Evolutionary conservation across 1,284 basidiomycete species (phyloP).

Genomic region (Irpex lacteus): DNA sequence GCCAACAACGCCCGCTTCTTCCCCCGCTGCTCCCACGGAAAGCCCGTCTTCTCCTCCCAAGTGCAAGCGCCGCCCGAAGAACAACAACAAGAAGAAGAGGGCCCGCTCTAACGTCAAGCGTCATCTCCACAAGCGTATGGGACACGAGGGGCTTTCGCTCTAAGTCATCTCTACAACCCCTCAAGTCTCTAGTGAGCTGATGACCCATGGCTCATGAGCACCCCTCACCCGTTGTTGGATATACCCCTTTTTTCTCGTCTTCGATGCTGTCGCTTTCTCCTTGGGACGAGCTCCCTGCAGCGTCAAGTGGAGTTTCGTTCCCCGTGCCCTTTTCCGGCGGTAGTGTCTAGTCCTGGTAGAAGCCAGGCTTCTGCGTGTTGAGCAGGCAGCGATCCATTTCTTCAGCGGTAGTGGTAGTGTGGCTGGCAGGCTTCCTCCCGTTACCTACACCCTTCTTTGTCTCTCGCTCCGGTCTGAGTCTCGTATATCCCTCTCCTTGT

Average conservation of each 20-base stretch:
- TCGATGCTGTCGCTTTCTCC: not conserved
- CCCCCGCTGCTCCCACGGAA: not conserved
- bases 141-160: slow-evolving; percentile 6
- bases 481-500: no score
- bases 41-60: not conserved
- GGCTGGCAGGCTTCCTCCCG: no score
- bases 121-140: slow-evolving; percentile 16
- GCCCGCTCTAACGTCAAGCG: slow-evolving; percentile 9
- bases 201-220: no score
- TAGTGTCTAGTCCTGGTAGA: not conserved
- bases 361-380: not conserved
- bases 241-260: slow-evolving; percentile 7
- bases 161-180: not conserved
- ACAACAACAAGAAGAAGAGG: slow-evolving; percentile 13
- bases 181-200: no score
- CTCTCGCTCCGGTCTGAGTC: no score
- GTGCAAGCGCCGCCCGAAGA: slow-evolving; percentile 2
- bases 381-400: not conserved
- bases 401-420: not conserved
- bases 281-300: not conserved
- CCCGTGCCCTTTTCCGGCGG: not conserved
- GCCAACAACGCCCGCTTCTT: not conserved
- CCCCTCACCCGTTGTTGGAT: not conserved
- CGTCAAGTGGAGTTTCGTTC: not conserved
- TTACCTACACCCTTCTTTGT: no score